Evolutionary conservation across 257 asterid species (phyloP).

Genomic region (Schizonepeta tenuifolia): DNA sequence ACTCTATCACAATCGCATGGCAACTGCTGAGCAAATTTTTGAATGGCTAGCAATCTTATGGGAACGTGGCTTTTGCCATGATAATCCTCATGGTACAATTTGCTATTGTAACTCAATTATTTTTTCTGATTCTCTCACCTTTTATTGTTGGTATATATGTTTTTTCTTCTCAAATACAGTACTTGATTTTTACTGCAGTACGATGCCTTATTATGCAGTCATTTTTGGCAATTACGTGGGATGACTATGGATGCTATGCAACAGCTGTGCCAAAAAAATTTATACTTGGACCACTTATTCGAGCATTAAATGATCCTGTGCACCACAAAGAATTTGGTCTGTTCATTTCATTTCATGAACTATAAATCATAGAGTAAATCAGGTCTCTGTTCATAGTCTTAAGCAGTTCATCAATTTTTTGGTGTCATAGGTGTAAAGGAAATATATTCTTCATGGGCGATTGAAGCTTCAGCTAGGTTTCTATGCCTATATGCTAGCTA

Average conservation of each 20-base stretch:
- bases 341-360: conserved; percentile 43
- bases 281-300: conserved; percentile 78
- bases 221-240: conserved; percentile 73
- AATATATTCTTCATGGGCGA: conserved; percentile 72
- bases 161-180: conserved; percentile 26
- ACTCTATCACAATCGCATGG: conserved; percentile 52
- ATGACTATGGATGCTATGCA: conserved; percentile 52
- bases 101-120: conserved; percentile 8
- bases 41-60: conserved; percentile 84
- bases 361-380: conserved; percentile 11
- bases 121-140: conserved; percentile 24
- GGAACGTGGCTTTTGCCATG: conserved; percentile 95
- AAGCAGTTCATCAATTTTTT: conserved; percentile 23
- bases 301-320: conserved; percentile 90
- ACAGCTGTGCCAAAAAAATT: conserved; percentile 67
- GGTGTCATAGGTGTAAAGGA: conserved; percentile 69
- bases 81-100: conserved; percentile 83
- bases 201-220: conserved; percentile 91
- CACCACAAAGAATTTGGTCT: conserved; percentile 90
- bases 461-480: conserved; percentile 72
- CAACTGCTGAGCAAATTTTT: conserved; percentile 57
- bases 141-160: conserved; percentile 18
- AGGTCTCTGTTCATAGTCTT: conserved; percentile 26
- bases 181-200: conserved; percentile 50
- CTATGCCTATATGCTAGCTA: conserved; percentile 57